Conservation (phyloP, 2,329 filamentous ascomycete species). For the Sphaerulina populicola region DNA sequence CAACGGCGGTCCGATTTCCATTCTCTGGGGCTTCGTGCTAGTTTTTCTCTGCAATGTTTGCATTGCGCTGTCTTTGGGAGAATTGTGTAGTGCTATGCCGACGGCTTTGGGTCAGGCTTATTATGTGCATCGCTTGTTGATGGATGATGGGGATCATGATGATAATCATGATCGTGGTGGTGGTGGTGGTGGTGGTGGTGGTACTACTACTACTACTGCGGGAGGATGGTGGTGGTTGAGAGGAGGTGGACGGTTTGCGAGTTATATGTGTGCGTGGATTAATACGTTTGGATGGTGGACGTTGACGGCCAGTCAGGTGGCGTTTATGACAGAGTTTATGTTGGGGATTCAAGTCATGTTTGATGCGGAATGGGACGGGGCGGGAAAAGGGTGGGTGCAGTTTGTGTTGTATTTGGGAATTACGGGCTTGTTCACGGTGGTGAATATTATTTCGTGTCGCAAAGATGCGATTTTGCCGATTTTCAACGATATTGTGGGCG, state of each 20-base stretch:
- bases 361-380: slow-evolving; percentile 41
- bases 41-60: slow-evolving; percentile 45
- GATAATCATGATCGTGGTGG: no score
- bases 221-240: no score
- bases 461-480: slow-evolving; percentile 42
- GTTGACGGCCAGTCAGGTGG: slow-evolving; percentile 48
- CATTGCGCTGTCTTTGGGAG: slow-evolving; percentile 49
- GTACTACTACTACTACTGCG: no score
- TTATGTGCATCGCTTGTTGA: slow-evolving; percentile 44
- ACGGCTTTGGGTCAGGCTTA: slow-evolving; percentile 54
- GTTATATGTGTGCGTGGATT: slow-evolving; percentile 53
- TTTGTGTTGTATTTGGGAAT: slow-evolving; percentile 50
- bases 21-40: slow-evolving; percentile 50
- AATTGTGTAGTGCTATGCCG: slow-evolving; percentile 52
- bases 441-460: slow-evolving; percentile 48
- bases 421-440: slow-evolving; percentile 41
- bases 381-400: slow-evolving; percentile 44
- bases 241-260: slow-evolving; percentile 41
- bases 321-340: slow-evolving; percentile 52
- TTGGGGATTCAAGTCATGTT: slow-evolving; percentile 51
- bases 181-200: no score
- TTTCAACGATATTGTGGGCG: slow-evolving; percentile 51
- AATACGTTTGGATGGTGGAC: slow-evolving; percentile 55
- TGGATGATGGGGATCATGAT: no score
- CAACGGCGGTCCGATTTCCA: slow-evolving; percentile 48